These are phyloP conservation scores for Amphirosellinia nigrospora DNA, from an alignment of 495 filamentous ascomycete genomes.

Conservation along the genomic window DNA sequence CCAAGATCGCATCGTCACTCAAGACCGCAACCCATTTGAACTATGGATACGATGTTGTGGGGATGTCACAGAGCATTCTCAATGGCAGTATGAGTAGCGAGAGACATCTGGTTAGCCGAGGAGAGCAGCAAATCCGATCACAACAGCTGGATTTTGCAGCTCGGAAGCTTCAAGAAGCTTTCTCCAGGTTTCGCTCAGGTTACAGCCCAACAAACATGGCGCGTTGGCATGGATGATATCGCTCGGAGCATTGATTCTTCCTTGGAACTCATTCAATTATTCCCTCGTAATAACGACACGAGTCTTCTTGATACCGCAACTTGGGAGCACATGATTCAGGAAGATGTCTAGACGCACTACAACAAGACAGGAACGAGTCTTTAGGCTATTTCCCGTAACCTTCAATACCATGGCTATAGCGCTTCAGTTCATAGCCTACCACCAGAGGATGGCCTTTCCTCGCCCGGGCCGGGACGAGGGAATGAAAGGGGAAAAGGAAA, in stretches of 20 bases:
- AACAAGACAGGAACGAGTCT: neutral
- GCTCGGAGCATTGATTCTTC: constrained; percentile 47
- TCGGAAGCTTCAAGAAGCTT: constrained; percentile 52
- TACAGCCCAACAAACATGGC: constrained; percentile 50
- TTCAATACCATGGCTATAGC: neutral
- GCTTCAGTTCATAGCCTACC: neutral
- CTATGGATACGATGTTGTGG: constrained; percentile 38
- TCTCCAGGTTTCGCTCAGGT: constrained; percentile 48
- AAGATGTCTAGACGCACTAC: neutral
- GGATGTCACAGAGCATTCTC: neutral
- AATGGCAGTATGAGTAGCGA: constrained; percentile 47
- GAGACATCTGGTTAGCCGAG: constrained; percentile 50
- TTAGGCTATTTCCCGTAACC: neutral
- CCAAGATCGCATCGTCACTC: constrained; percentile 55
- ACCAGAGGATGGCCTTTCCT: neutral
- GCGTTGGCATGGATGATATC: constrained; percentile 52
- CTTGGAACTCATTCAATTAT: constrained; percentile 23
- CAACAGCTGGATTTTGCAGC: constrained; percentile 54
- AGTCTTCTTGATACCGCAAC: neutral
- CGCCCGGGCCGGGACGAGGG: neutral
- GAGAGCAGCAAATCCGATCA: constrained; percentile 51
- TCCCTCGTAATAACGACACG: neutral
- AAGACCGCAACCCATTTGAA: constrained; percentile 48
- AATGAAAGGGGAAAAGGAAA: neutral
- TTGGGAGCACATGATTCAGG: neutral